A percentile compares a stretch with the other conserved stretches of the same genome.
These are phyloP conservation scores for Calocera viscosa DNA, from an alignment of 768 basidiomycete species.

Conservation along the genomic window DNA sequence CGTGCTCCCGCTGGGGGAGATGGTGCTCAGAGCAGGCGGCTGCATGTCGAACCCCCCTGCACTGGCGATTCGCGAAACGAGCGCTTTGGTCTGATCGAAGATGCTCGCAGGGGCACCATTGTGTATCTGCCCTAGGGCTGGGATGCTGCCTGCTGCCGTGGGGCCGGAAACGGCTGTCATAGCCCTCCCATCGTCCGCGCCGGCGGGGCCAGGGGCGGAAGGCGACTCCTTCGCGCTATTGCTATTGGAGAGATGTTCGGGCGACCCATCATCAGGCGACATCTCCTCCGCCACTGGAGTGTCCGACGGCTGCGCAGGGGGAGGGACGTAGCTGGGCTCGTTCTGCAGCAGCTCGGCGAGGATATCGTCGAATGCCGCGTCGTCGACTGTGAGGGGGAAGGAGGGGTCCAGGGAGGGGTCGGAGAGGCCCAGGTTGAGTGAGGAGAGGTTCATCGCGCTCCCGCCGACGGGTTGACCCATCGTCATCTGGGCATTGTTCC, in stretches of 20 bases:
- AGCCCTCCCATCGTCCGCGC: not conserved
- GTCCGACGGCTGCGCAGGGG: not conserved
- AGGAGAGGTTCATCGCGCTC: slow-evolving; percentile 5
- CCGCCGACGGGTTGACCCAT: not conserved
- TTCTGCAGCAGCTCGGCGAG: slow-evolving; percentile 6
- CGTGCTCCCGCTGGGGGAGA: too few species aligned
- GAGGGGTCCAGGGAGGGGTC: not conserved
- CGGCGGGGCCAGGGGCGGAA: not conserved
- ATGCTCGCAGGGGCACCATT: slow-evolving; percentile 3
- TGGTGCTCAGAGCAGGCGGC: too few species aligned
- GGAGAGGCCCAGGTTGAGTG: not conserved
- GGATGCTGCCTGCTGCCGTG: not conserved
- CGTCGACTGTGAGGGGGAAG: not conserved
- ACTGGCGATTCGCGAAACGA: not conserved
- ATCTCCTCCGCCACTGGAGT: not conserved
- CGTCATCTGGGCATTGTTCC: not conserved
- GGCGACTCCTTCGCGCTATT: not conserved
- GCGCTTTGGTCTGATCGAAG: slow-evolving; percentile 3
- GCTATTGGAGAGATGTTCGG: not conserved
- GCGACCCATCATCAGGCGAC: not conserved
- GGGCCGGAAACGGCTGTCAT: not conserved
- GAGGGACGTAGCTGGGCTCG: not conserved
- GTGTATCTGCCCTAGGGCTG: slow-evolving; percentile 1
- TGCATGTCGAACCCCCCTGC: not conserved
- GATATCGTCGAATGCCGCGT: slow-evolving; percentile 7